Base-by-base conservation (phyloP, 768 basidiomycete genomes). In the Suillus weaverae region DNA sequence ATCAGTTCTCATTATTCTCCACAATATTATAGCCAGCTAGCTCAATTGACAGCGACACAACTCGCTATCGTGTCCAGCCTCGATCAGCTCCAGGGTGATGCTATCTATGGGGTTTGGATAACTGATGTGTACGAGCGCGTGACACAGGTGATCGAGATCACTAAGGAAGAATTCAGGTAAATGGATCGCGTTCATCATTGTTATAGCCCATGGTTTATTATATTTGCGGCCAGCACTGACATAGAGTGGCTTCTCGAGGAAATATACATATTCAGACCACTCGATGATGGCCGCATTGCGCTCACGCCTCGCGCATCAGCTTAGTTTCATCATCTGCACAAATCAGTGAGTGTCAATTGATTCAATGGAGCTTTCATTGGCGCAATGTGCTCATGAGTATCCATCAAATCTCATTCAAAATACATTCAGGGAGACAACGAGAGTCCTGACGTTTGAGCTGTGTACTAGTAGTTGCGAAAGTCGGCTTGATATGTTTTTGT, bases 181-280 rank as follows among this genome's bases (percentile, higher is more conserved):
- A 71, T 66, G 35, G 13, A 22, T 51, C 32, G 63, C n/a, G 39
- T 20, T 55, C 10, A 51, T 39, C 8, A 20, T 22, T 22, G 26
- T 16, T 43, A 5, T 16, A 54, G 33, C 11, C n/a, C n/a, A 36
- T 36, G 39, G 5, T 41, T 68, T 26, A 68, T 46, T 59, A 1
- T 59, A 1, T 30, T 41, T 26, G 10, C 8, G 36, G 39, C 41
- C 6, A 75, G 74, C 10, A n/a, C 51, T 59, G 66, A 73, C 32
- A 4, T 74, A 10, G 64, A 76, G 39, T 43, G 39, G 50, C 44
- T 75, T 11, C 55, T 75, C 16, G 68, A 64, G 44, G 76, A 75
- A 46, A 76, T 70, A 50, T 76, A 73, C 39, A 66, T 75, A 38
- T 74, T 76, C 30, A 74, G 70, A 46, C 76, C 73, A 30, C 69